Conservation (phyloP, 768 basidiomycete species). For the Rubroboletus pulcherrimus region DNA sequence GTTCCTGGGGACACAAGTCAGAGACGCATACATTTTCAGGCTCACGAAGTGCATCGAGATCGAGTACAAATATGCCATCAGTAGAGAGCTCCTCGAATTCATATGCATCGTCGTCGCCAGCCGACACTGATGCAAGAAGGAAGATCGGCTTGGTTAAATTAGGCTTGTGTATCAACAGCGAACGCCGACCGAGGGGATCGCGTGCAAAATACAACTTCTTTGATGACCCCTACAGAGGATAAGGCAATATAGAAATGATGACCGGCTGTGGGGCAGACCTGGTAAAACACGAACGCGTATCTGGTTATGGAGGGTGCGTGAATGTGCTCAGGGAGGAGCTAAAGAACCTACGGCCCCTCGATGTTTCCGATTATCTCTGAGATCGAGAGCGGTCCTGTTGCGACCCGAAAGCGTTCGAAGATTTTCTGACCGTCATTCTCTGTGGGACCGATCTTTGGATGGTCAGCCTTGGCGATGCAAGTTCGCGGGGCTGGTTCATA, state of each 20-base stretch:
- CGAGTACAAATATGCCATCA: constrained; percentile 51
- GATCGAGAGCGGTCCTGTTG: constrained; percentile 38
- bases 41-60: constrained; percentile 32
- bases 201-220: constrained; percentile 65
- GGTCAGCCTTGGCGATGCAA: constrained; percentile 5
- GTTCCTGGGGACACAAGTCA: background rate
- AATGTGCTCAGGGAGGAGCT: background rate
- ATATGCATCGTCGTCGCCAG: constrained; percentile 43
- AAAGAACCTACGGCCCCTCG: constrained; percentile 74
- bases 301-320: constrained; percentile 33
- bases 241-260: background rate
- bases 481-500: constrained; percentile 27
- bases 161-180: constrained; percentile 71
- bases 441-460: constrained; percentile 44
- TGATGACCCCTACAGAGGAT: constrained; percentile 36
- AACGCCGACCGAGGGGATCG: constrained; percentile 83
- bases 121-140: constrained; percentile 63
- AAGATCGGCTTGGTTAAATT: constrained; percentile 46
- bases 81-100: constrained; percentile 63
- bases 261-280: constrained; percentile 42
- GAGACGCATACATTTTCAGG: constrained; percentile 25
- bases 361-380: constrained; percentile 50
- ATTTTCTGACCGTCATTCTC: constrained; percentile 75
- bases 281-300: constrained; percentile 78
- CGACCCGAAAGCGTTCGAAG: constrained; percentile 31